Evolutionary conservation across 1,284 basidiomycete genomes (phyloP), one percentile per base, ranked within the genome.

Genomic region (Irpex rosettiformis): DNA sequence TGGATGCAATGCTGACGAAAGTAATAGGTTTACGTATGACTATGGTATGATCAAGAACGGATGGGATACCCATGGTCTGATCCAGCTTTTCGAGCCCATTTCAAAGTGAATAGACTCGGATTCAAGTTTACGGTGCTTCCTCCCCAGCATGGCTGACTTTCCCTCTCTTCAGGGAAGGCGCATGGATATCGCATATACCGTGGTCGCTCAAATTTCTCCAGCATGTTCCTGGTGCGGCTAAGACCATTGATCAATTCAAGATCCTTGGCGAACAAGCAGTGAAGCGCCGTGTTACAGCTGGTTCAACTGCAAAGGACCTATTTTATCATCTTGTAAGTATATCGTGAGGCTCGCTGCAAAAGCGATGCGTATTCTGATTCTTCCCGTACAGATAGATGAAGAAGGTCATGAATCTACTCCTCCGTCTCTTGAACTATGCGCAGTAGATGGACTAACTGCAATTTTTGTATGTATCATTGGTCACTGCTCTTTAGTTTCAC

Each of bases 11-110:
- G 25, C 18, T 51, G 18, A 24, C n/a, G n/a, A n/a, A n/a, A n/a
- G n/a, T n/a, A n/a, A n/a, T n/a, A 61, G 62, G 16, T 63, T 58
- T 51, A 60, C 57, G n/a, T 55, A 61, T 40, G 59, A 57, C 40
- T 62, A 59, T 45, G 53, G 59, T 13, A 62, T 62, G 58, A 30
- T 63, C 22, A 54, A 55, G 43, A 54, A 51, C 11, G 60, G 60
- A 3, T 25, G 29, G 16, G 65, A 65, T 53, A 30, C 10, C 3
- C 18, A 56, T 5, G 60, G 61, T 13, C 25, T 65, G 13, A 21
- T 25, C 18, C 30, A 48, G 3, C 42, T 62, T 8, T 42, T 61
- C 6, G 57, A 57, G 8, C 30, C 18, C 10, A 52, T 52, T 11
- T 11, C 54, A 21, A 24, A 18, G 62, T 64, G 28, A 37, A 55